A percentile compares a stretch with the other conserved stretches of the same genome.
Evolutionary conservation across 768 basidiomycete genomes (phyloP).

Genomic region (Neoboletus subvelutipes): DNA sequence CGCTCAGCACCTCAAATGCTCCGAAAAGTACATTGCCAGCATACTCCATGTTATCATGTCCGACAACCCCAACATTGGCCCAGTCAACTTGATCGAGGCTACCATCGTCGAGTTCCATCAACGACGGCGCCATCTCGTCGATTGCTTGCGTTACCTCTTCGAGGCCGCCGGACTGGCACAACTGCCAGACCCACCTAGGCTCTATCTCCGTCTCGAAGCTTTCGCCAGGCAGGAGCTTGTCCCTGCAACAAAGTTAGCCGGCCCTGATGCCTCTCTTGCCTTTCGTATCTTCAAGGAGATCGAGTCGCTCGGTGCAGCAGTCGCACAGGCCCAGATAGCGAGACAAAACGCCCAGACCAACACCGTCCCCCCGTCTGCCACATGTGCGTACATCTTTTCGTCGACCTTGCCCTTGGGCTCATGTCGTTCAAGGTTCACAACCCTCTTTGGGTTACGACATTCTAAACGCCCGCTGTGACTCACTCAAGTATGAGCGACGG

Average conservation of each 20-base stretch:
- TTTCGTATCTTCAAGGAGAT: constrained; percentile 62
- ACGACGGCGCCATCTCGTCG: constrained; percentile 66
- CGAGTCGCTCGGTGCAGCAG: constrained; percentile 53
- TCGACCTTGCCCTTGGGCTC: background rate
- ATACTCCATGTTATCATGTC: constrained; percentile 65
- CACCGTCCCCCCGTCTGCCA: constrained; percentile 53
- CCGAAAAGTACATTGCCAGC: constrained; percentile 75
- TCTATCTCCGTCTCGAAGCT: constrained; percentile 50
- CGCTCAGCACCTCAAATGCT: constrained; percentile 76
- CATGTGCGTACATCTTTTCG: constrained; percentile 40
- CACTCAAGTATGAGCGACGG: constrained; percentile 72
- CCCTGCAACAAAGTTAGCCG: constrained; percentile 32
- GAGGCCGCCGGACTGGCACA: constrained; percentile 55
- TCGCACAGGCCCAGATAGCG: constrained; percentile 54
- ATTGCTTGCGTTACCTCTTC: constrained; percentile 68
- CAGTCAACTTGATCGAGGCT: constrained; percentile 59
- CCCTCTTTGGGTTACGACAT: constrained; percentile 64
- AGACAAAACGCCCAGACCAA: constrained; percentile 59
- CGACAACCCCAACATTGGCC: constrained; percentile 61
- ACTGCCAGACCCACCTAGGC: constrained; percentile 41
- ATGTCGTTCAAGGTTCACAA: constrained; percentile 35
- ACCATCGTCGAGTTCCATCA: constrained; percentile 68
- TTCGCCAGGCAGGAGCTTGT: constrained; percentile 61
- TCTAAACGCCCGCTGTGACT: constrained; percentile 66
- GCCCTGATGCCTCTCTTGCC: constrained; percentile 46